phyloP scores from a whole-genome alignment of 768 basidiomycete species.

The Suillus subalutaceus region DNA sequence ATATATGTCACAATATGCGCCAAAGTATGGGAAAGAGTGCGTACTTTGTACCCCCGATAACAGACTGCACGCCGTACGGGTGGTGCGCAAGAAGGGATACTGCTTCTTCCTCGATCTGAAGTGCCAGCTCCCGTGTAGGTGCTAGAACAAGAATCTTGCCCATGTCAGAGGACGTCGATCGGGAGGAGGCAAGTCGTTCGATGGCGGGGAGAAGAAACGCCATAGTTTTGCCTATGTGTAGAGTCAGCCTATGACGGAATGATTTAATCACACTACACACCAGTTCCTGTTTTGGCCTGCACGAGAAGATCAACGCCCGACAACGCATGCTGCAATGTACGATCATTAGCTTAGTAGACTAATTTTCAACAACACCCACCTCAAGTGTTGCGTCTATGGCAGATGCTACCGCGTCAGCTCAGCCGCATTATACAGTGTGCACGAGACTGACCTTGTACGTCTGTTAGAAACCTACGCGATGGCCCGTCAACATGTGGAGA shows the following conservation, averaged over 20 bases:
- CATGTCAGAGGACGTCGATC: constrained; percentile 37
- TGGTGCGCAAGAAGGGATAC: constrained; percentile 44
- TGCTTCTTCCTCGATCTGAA: constrained; percentile 68
- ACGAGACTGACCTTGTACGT: constrained; percentile 45
- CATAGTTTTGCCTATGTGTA: constrained; percentile 59
- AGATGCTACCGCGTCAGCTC: background rate
- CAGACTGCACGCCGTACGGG: constrained; percentile 45
- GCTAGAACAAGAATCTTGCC: constrained; percentile 60
- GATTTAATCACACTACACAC: constrained; percentile 33
- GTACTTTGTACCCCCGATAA: constrained; percentile 61
- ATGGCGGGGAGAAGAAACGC: constrained; percentile 79
- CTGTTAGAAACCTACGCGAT: constrained; percentile 43
- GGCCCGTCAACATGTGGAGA: constrained; percentile 2
- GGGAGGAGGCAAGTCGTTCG: constrained; percentile 51
- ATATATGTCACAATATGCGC: constrained; percentile 16
- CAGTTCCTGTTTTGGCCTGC: constrained; percentile 64
- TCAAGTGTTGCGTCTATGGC: constrained; percentile 43
- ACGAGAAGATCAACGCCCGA: constrained; percentile 49
- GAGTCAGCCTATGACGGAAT: background rate
- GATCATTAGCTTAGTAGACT: constrained; percentile 9
- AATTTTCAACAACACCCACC: constrained; percentile 22
- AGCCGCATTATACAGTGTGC: background rate
- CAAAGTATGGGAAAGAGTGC: constrained; percentile 9
- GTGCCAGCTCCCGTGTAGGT: constrained; percentile 75
- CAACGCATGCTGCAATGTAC: constrained; percentile 37